Conservation (phyloP, 2,329 filamentous ascomycete species). For the Hypoxylon sp. region DNA sequence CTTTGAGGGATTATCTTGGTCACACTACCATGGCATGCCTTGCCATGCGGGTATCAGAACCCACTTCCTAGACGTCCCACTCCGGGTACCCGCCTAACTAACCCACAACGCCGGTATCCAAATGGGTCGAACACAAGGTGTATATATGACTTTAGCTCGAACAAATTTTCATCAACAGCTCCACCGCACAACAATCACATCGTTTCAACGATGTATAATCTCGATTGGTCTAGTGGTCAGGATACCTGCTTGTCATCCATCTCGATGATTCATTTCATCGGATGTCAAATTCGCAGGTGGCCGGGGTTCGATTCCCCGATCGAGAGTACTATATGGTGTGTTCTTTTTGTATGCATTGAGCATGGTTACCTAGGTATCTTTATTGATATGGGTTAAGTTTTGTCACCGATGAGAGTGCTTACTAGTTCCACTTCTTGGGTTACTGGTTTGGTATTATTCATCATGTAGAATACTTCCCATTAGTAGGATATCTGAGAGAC, state of each 20-base stretch:
- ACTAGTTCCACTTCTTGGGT: neutral
- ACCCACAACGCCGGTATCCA: neutral
- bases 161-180: neutral
- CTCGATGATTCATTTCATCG: neutral
- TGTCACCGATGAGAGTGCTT: neutral
- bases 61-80: neutral
- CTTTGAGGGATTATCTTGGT: neutral
- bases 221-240: slow-evolving; percentile 7
- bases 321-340: slow-evolving; percentile 46
- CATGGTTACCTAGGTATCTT: neutral
- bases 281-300: slow-evolving; percentile 47
- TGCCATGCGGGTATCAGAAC: neutral
- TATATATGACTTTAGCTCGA: neutral
- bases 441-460: neutral
- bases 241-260: slow-evolving; percentile 5
- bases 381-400: neutral
- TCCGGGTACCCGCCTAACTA: neutral
- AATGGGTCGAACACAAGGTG: neutral
- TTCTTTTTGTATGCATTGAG: neutral
- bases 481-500: too few species aligned
- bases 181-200: neutral
- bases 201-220: neutral
- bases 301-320: slow-evolving; percentile 56
- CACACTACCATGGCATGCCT: neutral
- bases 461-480: neutral